Conservation (phyloP, 1,284 basidiomycete genomes). For the Sparassis latifolia region DNA sequence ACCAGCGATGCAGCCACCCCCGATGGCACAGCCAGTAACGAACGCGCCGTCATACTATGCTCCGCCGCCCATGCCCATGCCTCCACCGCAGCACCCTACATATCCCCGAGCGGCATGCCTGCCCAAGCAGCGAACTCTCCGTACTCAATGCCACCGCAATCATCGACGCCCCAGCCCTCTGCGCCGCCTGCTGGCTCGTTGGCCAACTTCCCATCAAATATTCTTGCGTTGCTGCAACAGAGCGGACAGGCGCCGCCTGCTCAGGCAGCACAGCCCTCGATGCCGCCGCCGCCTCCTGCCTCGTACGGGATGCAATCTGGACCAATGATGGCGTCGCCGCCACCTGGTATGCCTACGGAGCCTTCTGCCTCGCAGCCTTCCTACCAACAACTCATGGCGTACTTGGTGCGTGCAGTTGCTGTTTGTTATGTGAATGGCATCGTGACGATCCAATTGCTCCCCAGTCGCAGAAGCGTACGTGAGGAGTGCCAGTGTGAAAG, state of each 20-base stretch:
- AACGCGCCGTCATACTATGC: slow-evolving; percentile 14
- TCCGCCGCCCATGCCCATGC: slow-evolving; percentile 9
- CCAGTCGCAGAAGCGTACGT: slow-evolving; percentile 21
- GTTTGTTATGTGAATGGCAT: neutral
- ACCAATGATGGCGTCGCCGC: slow-evolving; percentile 12
- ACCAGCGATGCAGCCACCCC: slow-evolving; percentile 23
- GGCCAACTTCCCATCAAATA: slow-evolving; percentile 20
- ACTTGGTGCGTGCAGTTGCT: slow-evolving; percentile 16
- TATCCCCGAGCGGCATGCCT: slow-evolving; percentile 7
- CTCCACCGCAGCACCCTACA: slow-evolving; percentile 7
- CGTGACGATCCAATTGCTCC: neutral
- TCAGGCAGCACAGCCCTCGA: slow-evolving; percentile 3
- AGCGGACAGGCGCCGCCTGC: slow-evolving; percentile 10
- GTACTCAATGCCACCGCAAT: slow-evolving; percentile 13
- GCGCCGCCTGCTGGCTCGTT: slow-evolving; percentile 8
- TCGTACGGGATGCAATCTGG: slow-evolving; percentile 23
- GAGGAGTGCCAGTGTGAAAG: neutral
- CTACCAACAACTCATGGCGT: slow-evolving; percentile 26
- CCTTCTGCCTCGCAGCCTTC: slow-evolving; percentile 16
- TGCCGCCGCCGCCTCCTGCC: slow-evolving; percentile 15
- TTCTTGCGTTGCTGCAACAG: slow-evolving; percentile 25
- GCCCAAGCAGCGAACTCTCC: slow-evolving; percentile 8
- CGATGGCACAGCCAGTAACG: slow-evolving; percentile 27
- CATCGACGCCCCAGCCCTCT: slow-evolving; percentile 9
- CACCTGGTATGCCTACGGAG: slow-evolving; percentile 15